These are phyloP conservation scores for Proteromonas lacertae DNA, from an alignment of 352 stramenopile genomes.

Conservation along the genomic window DNA sequence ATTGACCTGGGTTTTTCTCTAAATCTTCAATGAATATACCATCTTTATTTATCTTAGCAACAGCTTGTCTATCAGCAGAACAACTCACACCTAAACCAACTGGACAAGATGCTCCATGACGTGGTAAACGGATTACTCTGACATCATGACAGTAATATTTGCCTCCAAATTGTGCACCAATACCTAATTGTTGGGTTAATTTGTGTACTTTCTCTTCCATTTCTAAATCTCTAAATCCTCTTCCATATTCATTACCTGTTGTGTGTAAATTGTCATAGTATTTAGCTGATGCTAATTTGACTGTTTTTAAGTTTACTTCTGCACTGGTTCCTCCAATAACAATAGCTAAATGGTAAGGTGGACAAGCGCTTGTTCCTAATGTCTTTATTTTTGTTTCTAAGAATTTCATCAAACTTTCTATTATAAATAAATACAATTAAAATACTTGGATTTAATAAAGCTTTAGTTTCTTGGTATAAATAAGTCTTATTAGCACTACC, in stretches of 20 bases:
- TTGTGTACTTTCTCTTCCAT: constrained; percentile 37
- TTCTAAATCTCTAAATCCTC: constrained; percentile 35
- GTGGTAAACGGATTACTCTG: constrained; percentile 32
- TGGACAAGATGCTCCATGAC: constrained; percentile 40
- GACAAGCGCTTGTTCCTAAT: constrained; percentile 40
- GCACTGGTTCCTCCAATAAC: constrained; percentile 39
- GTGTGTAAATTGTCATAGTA: constrained; percentile 43
- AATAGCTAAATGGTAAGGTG: constrained; percentile 45
- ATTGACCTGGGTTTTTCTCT: constrained; percentile 36
- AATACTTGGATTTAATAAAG: constrained; percentile 29
- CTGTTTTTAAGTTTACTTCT: constrained; percentile 45
- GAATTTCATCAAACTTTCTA: constrained; percentile 26
- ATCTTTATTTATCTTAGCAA: constrained; percentile 41
- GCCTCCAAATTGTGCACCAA: constrained; percentile 30
- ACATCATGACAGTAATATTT: constrained; percentile 68
- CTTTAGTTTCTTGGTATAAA: constrained; percentile 58
- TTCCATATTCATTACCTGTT: constrained; percentile 21
- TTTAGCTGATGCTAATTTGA: constrained; percentile 43
- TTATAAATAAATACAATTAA: no score
- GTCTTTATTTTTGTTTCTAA: constrained; percentile 46
- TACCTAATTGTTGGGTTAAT: constrained; percentile 39
- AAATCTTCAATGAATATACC: constrained; percentile 47
- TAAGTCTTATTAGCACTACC: constrained; percentile 56
- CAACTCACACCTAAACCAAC: constrained; percentile 48
- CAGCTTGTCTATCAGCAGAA: constrained; percentile 36